Evolutionary conservation across 345 rosid genomes (phyloP).

Genomic region (Conringia planisiliqua): DNA sequence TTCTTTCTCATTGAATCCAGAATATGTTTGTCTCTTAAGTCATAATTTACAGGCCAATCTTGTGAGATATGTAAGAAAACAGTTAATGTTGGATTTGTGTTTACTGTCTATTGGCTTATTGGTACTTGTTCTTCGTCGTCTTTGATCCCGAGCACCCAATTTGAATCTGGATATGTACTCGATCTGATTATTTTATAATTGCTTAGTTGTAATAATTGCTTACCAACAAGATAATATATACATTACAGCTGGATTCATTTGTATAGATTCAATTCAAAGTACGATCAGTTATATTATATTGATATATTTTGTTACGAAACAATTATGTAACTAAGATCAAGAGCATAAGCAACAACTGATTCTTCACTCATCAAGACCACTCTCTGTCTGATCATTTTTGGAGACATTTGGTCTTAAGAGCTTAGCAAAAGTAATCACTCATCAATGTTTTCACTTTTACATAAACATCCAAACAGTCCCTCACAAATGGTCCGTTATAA

Average conservation of each 20-base stretch:
- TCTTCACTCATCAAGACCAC: neutral
- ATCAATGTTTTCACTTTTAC: neutral
- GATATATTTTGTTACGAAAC: neutral
- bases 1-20: constrained; percentile 27
- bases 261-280: neutral
- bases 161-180: neutral
- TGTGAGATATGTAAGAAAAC: neutral
- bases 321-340: neutral
- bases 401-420: neutral
- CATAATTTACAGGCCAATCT: neutral
- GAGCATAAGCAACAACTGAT: neutral
- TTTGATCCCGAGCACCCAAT: constrained; percentile 7
- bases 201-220: neutral
- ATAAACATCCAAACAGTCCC: neutral
- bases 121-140: constrained; percentile 26
- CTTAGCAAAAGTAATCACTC: neutral
- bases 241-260: neutral
- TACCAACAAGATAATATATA: neutral
- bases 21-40: constrained; percentile 8
- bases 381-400: neutral
- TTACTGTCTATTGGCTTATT: constrained; percentile 25
- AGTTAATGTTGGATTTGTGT: constrained; percentile 4
- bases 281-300: neutral
- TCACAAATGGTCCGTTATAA: neutral
- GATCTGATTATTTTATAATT: neutral